Evolutionary conservation across 495 filamentous ascomycete species (phyloP).

Genomic region (Penicillium psychrofluorescens): DNA sequence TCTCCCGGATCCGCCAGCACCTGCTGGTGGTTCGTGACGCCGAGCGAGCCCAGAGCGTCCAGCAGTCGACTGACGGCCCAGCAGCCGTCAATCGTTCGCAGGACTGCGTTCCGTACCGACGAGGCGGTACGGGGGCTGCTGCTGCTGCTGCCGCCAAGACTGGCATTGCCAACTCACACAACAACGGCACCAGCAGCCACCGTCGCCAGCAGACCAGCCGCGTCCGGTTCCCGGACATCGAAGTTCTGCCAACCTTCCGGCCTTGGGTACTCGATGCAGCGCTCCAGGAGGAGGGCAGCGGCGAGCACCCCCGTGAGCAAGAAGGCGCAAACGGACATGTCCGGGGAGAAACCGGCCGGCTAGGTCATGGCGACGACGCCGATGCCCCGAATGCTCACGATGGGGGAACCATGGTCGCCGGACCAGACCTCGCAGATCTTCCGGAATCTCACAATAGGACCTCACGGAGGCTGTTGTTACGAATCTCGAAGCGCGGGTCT

Average conservation of each 20-base stretch:
- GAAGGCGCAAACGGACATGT: not conserved
- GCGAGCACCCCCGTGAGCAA: not conserved
- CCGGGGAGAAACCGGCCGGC: no score
- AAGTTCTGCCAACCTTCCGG: conserved; percentile 54
- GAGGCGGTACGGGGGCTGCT: no score
- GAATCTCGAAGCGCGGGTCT: not conserved
- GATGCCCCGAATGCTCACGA: not conserved
- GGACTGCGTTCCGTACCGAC: no score
- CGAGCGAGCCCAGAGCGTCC: conserved; percentile 4
- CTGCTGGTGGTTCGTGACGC: conserved; percentile 6
- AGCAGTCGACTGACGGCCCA: not conserved
- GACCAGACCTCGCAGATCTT: no score
- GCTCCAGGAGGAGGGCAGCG: not conserved
- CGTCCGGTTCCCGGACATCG: conserved; percentile 54
- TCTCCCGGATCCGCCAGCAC: conserved; percentile 13
- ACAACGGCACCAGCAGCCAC: not conserved
- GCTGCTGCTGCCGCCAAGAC: no score
- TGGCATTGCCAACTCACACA: not conserved
- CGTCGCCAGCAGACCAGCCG: not conserved
- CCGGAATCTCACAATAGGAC: no score
- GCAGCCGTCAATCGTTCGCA: no score
- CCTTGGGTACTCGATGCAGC: conserved; percentile 15
- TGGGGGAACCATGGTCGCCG: not conserved
- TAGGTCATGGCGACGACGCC: no score
- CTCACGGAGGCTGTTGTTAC: not conserved